phyloP scores from a whole-genome alignment of 2,329 filamentous ascomycete genomes.

The Calonectria pteridis region DNA sequence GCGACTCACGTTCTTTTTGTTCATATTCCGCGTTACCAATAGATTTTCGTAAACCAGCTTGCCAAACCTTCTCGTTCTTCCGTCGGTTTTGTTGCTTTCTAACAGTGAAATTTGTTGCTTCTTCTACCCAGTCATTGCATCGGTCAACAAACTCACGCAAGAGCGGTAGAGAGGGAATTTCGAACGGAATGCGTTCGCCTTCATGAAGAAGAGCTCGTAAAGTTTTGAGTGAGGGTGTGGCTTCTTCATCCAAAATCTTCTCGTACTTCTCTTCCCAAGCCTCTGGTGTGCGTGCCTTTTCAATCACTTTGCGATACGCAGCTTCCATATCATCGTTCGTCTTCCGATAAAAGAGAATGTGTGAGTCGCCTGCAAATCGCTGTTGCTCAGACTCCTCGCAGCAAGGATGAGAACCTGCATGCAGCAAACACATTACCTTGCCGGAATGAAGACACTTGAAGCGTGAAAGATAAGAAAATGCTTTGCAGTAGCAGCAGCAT shows the following conservation, averaged over 20 bases:
- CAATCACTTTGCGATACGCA: conserved; percentile 80
- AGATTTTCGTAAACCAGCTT: conserved; percentile 78
- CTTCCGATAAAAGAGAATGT: conserved; percentile 83
- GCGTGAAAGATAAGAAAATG: conserved; percentile 90
- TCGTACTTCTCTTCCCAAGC: conserved; percentile 92
- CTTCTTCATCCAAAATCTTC: conserved; percentile 84
- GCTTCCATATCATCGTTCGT: conserved; percentile 76
- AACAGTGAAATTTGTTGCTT: conserved; percentile 95
- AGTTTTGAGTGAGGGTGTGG: conserved; percentile 86
- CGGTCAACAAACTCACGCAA: conserved; percentile 92
- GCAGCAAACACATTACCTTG: conserved; percentile 85
- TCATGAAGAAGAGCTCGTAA: conserved; percentile 88
- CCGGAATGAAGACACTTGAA: conserved; percentile 87
- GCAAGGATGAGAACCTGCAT: conserved; percentile 85
- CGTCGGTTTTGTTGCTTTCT: conserved; percentile 97
- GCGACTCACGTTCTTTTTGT: conserved; percentile 85
- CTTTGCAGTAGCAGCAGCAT: conserved; percentile 93
- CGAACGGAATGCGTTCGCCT: conserved; percentile 95
- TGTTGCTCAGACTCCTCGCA: conserved; percentile 77
- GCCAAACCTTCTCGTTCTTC: conserved; percentile 92
- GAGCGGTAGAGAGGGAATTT: conserved; percentile 83
- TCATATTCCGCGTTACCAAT: conserved; percentile 70
- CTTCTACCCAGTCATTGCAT: conserved; percentile 98
- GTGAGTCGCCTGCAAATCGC: conserved; percentile 76
- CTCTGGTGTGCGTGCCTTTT: conserved; percentile 89